Percentiles rank a stretch among this genome's conserved stretches.
Conservation (phyloP, 768 basidiomycete genomes). For the Mycena leptocephala region DNA sequence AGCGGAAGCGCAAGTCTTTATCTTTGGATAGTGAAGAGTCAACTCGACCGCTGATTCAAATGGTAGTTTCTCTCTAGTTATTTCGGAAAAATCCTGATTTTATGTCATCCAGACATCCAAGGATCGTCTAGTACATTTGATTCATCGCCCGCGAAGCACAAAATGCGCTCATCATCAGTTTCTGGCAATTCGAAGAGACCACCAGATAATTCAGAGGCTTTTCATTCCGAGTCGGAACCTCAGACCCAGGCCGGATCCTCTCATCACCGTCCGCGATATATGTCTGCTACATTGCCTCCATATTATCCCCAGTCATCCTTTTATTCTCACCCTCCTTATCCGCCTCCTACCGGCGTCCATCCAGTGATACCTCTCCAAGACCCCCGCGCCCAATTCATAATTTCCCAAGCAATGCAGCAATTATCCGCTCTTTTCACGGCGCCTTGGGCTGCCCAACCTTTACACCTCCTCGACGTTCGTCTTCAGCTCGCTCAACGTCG, state of each 20-base stretch:
- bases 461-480: slow-evolving; percentile 40
- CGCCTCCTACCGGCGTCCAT: slow-evolving; percentile 38
- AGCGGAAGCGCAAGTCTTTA: slow-evolving; percentile 25
- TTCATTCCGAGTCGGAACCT: slow-evolving; percentile 10
- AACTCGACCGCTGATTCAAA: background rate
- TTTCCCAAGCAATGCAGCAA: slow-evolving; percentile 62
- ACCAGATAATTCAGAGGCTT: background rate
- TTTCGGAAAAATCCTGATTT: background rate
- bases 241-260: background rate
- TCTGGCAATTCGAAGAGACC: slow-evolving; percentile 3
- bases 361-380: slow-evolving; percentile 53
- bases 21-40: slow-evolving; percentile 13
- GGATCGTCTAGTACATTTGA: background rate
- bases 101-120: background rate
- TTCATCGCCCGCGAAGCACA: background rate
- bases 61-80: background rate
- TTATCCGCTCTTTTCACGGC: slow-evolving; percentile 50
- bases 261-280: background rate
- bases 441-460: slow-evolving; percentile 39
- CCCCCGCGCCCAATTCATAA: slow-evolving; percentile 59
- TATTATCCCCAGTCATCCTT: slow-evolving; percentile 28
- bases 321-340: slow-evolving; percentile 43
- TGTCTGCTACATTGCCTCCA: background rate
- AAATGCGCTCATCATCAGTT: background rate
- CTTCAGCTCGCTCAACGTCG: slow-evolving; percentile 25